Evolutionary conservation across 495 filamentous ascomycete species (phyloP).

Genomic region (Tetracladium marchalianum): DNA sequence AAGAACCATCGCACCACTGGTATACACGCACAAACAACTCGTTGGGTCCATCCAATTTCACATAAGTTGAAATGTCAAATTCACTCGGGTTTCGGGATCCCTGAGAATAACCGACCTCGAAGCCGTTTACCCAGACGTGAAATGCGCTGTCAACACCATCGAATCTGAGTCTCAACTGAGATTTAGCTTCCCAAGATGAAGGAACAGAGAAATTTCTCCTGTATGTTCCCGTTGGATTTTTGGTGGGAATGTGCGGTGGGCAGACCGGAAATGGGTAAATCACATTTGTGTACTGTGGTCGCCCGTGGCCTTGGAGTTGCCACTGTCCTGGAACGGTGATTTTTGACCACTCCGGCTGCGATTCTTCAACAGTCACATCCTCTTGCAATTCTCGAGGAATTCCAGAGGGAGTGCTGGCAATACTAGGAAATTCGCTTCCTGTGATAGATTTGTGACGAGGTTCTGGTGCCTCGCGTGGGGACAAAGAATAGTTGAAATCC

Average conservation of each 20-base stretch:
- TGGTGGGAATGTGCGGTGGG: conserved; percentile 50
- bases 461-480: conserved; percentile 1
- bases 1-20: conserved; percentile 55
- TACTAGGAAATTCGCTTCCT: not conserved
- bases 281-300: conserved; percentile 57
- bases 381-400: too few relatives aligned
- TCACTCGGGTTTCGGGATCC: conserved; percentile 58
- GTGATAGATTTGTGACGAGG: too few relatives aligned
- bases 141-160: conserved; percentile 65
- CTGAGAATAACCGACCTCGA: conserved; percentile 39
- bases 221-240: conserved; percentile 60
- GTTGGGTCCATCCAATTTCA: conserved; percentile 26
- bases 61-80: conserved; percentile 50
- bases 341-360: conserved; percentile 4
- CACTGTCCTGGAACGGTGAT: conserved; percentile 59
- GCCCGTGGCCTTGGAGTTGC: conserved; percentile 45
- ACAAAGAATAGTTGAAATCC: conserved; percentile 25
- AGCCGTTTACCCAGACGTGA: conserved; percentile 54
- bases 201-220: conserved; percentile 43
- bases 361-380: too few relatives aligned
- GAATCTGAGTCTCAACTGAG: conserved; percentile 41
- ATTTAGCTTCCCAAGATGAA: conserved; percentile 15
- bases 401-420: not conserved
- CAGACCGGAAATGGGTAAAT: conserved; percentile 51
- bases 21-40: conserved; percentile 52